Evolutionary conservation across 805 yeast species (phyloP).

Genomic region (Cyberlindnera mycetangii): DNA sequence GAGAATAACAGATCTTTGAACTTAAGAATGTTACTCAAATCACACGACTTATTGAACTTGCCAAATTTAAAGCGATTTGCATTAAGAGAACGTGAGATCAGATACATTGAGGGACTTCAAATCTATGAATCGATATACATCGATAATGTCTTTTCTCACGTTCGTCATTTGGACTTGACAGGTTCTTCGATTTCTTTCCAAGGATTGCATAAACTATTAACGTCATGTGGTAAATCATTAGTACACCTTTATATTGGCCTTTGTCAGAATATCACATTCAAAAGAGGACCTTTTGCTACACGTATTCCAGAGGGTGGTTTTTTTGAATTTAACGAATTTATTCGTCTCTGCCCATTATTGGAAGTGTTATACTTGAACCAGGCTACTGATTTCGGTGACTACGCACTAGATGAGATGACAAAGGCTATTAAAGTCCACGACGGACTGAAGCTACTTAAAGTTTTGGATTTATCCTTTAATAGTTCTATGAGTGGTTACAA

Average conservation of each 20-base stretch:
- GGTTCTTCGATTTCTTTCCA: slow-evolving; percentile 26
- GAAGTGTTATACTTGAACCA: slow-evolving; percentile 23
- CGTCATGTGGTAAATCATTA: slow-evolving; percentile 13
- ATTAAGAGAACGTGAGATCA: slow-evolving; percentile 20
- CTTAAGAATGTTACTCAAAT: slow-evolving; percentile 17
- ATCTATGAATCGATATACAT: slow-evolving; percentile 14
- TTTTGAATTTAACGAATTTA: slow-evolving; percentile 23
- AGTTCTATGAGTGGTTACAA: slow-evolving; percentile 22
- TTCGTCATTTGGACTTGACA: slow-evolving; percentile 22
- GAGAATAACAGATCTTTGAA: slow-evolving; percentile 24
- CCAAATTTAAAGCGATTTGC: slow-evolving; percentile 16
- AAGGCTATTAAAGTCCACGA: slow-evolving; percentile 8
- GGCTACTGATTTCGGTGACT: slow-evolving; percentile 25
- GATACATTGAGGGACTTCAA: slow-evolving; percentile 17
- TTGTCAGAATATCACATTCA: slow-evolving; percentile 24
- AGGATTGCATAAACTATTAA: slow-evolving; percentile 19
- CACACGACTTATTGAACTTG: slow-evolving; percentile 19
- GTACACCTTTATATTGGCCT: slow-evolving; percentile 21
- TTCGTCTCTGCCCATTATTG: slow-evolving; percentile 17
- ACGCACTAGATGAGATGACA: slow-evolving; percentile 17
- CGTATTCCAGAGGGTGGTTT: slow-evolving; percentile 13
- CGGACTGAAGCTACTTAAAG: slow-evolving; percentile 8
- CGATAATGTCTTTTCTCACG: slow-evolving; percentile 13
- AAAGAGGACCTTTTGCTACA: slow-evolving; percentile 14
- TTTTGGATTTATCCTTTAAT: slow-evolving; percentile 27